These are phyloP conservation scores for Aureobasidium zeae DNA, from an alignment of 2,329 filamentous ascomycete genomes.

Conservation along the genomic window DNA sequence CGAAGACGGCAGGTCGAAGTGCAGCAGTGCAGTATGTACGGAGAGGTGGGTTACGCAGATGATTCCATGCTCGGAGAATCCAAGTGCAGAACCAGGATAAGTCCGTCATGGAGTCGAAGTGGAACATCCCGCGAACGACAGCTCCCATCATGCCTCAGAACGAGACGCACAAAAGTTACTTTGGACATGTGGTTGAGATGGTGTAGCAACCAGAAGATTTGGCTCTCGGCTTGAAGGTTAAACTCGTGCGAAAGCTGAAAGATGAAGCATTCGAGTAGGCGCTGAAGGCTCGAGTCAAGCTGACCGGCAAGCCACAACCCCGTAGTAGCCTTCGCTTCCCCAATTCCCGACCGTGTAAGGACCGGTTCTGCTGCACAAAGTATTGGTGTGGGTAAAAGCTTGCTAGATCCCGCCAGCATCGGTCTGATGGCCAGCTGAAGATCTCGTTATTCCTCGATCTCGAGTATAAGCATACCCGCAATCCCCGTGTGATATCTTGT, in stretches of 20 bases:
- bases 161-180: neutral
- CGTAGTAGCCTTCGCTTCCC: conserved; percentile 4
- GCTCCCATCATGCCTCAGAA: neutral
- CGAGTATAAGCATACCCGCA: no score
- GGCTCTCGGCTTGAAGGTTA: no score
- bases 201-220: no score
- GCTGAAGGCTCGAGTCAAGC: conserved; percentile 2
- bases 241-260: no score
- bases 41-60: conserved; percentile 4
- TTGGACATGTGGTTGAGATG: neutral
- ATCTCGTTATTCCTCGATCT: no score
- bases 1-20: no score
- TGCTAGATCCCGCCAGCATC: conserved; percentile 2
- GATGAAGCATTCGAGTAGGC: neutral
- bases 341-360: neutral
- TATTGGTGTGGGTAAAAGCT: neutral
- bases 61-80: neutral
- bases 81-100: neutral
- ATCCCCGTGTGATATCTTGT: no score
- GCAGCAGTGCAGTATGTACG: no score
- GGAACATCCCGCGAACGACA: neutral
- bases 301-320: neutral
- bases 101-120: conserved; percentile 4
- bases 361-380: conserved; percentile 1
- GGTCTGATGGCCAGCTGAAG: neutral